These are phyloP conservation scores for Serendipita indica DNA, from an alignment of 768 basidiomycete species.

Conservation along the genomic window DNA sequence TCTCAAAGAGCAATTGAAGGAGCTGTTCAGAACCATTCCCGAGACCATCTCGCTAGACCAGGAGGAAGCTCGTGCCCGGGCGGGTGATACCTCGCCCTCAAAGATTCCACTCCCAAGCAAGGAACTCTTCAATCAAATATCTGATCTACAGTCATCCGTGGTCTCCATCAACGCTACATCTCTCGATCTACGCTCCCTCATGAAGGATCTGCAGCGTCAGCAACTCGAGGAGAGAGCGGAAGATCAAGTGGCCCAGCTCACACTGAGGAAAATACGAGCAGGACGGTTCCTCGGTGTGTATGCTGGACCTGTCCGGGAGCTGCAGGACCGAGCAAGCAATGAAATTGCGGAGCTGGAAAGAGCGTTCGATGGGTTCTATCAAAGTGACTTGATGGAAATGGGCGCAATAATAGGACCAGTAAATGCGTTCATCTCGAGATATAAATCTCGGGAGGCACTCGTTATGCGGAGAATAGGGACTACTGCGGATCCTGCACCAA, in stretches of 20 bases:
- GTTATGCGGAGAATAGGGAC: too few species aligned
- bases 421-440: not conserved
- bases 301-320: too few species aligned
- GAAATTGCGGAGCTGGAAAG: too few species aligned
- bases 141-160: not conserved
- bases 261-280: not conserved
- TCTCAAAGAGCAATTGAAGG: not conserved
- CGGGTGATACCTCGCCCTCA: not conserved
- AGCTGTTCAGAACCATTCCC: not conserved
- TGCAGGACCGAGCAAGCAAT: too few species aligned
- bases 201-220: not conserved
- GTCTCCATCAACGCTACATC: not conserved
- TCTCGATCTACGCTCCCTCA: not conserved
- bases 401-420: not conserved
- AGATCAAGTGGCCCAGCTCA: not conserved
- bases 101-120: not conserved
- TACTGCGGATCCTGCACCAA: too few species aligned
- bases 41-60: not conserved
- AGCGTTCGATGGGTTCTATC: not conserved
- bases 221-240: not conserved
- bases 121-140: not conserved
- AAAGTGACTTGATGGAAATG: not conserved
- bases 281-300: not conserved
- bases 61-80: not conserved
- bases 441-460: not conserved